A percentile compares a stretch with the other conserved stretches of the same genome.
Evolutionary conservation across 805 yeast species (phyloP).

Genomic region (Candida gorgasii): DNA sequence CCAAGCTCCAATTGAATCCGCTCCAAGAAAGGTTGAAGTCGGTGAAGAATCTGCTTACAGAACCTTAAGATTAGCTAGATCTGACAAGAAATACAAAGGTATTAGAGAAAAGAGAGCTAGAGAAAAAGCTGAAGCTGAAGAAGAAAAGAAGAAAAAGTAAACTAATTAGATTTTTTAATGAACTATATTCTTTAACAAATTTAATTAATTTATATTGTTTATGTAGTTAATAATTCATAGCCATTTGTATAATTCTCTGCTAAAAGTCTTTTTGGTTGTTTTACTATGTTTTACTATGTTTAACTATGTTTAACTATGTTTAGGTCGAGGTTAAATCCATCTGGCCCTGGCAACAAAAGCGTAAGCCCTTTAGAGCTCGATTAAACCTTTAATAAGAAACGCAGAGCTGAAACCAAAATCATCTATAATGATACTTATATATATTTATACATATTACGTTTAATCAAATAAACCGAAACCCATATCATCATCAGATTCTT

Average conservation of each 20-base stretch:
- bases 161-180: slow-evolving; percentile 14
- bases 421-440: slow-evolving; percentile 2
- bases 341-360: too few species aligned
- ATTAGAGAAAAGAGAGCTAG: slow-evolving; percentile 96
- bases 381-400: too few species aligned
- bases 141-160: slow-evolving; percentile 95
- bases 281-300: too few species aligned
- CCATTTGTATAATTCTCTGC: slow-evolving; percentile 5
- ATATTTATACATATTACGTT: slow-evolving; percentile 11
- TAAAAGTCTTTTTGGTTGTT: too few species aligned
- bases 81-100: slow-evolving; percentile 92
- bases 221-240: slow-evolving; percentile 8
- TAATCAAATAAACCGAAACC: slow-evolving; percentile 49
- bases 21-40: slow-evolving; percentile 86
- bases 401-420: too few species aligned
- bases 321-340: too few species aligned
- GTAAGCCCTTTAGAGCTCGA: too few species aligned
- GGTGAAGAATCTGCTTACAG: slow-evolving; percentile 77
- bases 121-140: slow-evolving; percentile 98
- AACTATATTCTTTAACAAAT: neutral
- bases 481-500: slow-evolving; percentile 41
- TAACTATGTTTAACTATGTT: too few species aligned
- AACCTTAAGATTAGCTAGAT: slow-evolving; percentile 94
- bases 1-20: slow-evolving; percentile 70
- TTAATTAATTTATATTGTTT: slow-evolving; percentile 4